Evolutionary conservation across 2,329 filamentous ascomycete genomes (phyloP), one percentile per base, ranked within the genome.

Genomic region (Exophiala mesophila): DNA sequence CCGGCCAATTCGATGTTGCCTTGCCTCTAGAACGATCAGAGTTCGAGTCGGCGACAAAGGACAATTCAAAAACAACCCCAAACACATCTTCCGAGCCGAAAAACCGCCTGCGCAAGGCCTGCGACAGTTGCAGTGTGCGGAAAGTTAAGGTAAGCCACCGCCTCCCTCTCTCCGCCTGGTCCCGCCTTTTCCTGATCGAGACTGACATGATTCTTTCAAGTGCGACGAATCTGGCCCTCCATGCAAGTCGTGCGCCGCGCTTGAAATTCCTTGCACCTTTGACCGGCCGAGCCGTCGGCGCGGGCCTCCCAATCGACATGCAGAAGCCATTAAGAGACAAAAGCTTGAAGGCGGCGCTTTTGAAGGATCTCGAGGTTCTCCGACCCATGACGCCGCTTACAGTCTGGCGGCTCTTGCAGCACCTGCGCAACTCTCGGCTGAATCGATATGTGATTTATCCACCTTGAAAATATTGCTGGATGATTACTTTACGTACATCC

Each of bases 261-360:
- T 83, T 50, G 78, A 82, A 49, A 82, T 83, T 36, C 78, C 78
- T 18, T 84, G 80, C 59, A 83, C 80, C 44, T 83, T 80, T 58
- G 71, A 80, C 35, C 69, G 80, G 49, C 78, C 78, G 18, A 81
- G 75, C 57, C 70, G 77, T 44, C 71, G 80, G 45, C 70, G 80
- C 56, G 80, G 80, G 4, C 80, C 80, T 24, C 78, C 80, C 21
- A 84, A 83, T 55, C 67, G 74, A 50, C 78, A 82, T 64, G 79
- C 79, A 13, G 80, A 83, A 64, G 77, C 76, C 15, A 74, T 83
- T 55, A 83, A 83, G 66, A 77, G 73, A 55, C 72, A 76, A 41
- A 72, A 73, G 31, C 59, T 79, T 3, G 74, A 57, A 16, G 44
- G 53, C 24, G 52, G 44, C 19, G 32, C 24, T 17, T 52, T 44